Conservation (phyloP, 2,329 filamentous ascomycete genomes). For the Aspergillus nomiae region DNA sequence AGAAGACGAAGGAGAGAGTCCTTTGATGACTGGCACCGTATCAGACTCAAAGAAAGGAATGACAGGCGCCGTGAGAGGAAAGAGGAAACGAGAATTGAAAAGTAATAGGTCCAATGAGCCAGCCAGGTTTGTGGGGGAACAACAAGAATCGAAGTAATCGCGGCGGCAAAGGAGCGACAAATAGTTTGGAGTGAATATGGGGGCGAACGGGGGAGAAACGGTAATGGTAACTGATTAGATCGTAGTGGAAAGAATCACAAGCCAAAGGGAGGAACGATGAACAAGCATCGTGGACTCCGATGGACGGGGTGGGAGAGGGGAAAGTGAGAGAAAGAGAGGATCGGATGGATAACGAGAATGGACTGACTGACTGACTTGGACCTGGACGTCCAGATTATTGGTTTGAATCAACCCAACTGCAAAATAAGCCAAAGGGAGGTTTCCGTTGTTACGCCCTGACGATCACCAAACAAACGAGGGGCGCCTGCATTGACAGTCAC, state of each 20-base stretch:
- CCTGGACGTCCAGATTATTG: neutral
- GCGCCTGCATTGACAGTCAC: constrained; percentile 14
- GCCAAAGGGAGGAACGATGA: constrained; percentile 15
- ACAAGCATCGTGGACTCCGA: constrained; percentile 17
- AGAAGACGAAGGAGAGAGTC: neutral
- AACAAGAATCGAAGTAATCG: constrained; percentile 3
- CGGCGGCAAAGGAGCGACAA: constrained; percentile 20
- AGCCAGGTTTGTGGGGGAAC: constrained; percentile 10
- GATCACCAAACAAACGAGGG: constrained; percentile 24
- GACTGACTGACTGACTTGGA: neutral
- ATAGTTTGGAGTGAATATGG: neutral
- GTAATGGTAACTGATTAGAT: constrained; percentile 10
- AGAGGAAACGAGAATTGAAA: constrained; percentile 8
- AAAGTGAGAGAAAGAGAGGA: constrained; percentile 4
- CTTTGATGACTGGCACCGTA: constrained; percentile 6
- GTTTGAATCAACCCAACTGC: neutral
- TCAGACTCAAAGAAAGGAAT: constrained; percentile 23
- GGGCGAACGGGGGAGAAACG: constrained; percentile 5
- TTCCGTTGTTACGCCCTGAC: constrained; percentile 19
- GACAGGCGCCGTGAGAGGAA: constrained; percentile 15
- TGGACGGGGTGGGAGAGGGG: neutral
- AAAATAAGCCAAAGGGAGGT: constrained; percentile 11
- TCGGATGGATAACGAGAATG: constrained; percentile 1
- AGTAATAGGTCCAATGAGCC: constrained; percentile 16
- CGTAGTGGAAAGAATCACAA: constrained; percentile 11